Conservation (phyloP, 768 basidiomycete genomes). For the Collybia nuda region DNA sequence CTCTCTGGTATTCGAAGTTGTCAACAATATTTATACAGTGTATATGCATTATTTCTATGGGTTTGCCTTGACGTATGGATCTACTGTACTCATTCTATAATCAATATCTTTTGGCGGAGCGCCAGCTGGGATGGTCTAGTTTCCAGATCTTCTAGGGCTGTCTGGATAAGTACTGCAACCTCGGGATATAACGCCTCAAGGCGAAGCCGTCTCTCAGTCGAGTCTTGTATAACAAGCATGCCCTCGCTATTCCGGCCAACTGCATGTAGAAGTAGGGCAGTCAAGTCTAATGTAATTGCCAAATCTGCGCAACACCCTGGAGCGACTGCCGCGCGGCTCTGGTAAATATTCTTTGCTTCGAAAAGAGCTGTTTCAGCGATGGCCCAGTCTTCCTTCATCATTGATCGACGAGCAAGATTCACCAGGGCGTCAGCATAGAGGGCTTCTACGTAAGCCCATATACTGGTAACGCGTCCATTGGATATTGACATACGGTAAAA, state of each 20-base stretch:
- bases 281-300: constrained; percentile 4
- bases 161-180: not conserved
- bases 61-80: no score
- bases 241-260: constrained; percentile 2
- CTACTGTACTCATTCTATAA: no score
- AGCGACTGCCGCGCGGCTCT: not conserved
- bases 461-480: not conserved
- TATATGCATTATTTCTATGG: no score
- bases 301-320: constrained; percentile 1
- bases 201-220: not conserved
- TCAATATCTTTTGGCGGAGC: not conserved
- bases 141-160: constrained; percentile 4
- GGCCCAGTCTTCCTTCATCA: constrained; percentile 1
- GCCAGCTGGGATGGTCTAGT: constrained; percentile 4
- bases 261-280: constrained; percentile 1
- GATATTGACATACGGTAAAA: constrained; percentile 3
- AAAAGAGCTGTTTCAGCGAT: constrained; percentile 1
- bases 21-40: no score
- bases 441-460: constrained; percentile 7
- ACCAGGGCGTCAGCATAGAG: constrained; percentile 4
- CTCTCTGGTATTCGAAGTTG: no score
- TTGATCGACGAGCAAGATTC: constrained; percentile 1
- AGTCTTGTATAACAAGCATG: not conserved
- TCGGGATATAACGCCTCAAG: constrained; percentile 10
- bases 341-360: constrained; percentile 5